These are phyloP conservation scores for Penicillium salamii DNA, from an alignment of 495 filamentous ascomycete genomes.

Conservation along the genomic window DNA sequence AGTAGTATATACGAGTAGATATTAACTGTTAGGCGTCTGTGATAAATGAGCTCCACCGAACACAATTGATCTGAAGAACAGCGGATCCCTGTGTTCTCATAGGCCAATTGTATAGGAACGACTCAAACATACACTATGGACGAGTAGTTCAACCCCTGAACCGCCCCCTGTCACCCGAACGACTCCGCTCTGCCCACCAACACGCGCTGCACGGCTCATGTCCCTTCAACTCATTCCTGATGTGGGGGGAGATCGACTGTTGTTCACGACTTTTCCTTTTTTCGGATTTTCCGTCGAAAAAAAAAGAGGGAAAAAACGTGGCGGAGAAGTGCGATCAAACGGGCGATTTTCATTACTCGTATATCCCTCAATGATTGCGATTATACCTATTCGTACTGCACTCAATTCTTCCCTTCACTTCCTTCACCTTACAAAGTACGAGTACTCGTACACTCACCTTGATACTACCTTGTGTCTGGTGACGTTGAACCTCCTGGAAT, in stretches of 20 bases:
- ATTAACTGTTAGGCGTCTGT: not conserved
- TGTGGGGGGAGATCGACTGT: slow-evolving; percentile 28
- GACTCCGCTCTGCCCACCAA: slow-evolving; percentile 21
- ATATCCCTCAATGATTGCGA: not conserved
- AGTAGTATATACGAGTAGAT: too few species aligned
- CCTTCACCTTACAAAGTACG: not conserved
- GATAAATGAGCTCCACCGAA: not conserved
- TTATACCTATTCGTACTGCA: not conserved
- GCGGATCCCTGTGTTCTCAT: not conserved
- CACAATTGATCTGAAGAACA: not conserved
- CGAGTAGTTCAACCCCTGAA: slow-evolving; percentile 26
- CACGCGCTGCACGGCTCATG: slow-evolving; percentile 12
- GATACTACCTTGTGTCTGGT: not conserved
- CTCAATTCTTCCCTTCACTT: not conserved
- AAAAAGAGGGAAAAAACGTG: not conserved
- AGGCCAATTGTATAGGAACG: not conserved
- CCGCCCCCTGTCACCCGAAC: slow-evolving; percentile 20
- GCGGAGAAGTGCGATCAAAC: not conserved
- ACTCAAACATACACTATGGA: too few species aligned
- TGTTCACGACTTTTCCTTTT: slow-evolving; percentile 2
- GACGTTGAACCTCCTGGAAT: slow-evolving; percentile 12
- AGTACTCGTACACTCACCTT: too few species aligned
- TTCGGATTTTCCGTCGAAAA: not conserved
- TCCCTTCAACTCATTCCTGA: slow-evolving; percentile 15
- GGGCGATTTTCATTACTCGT: not conserved